Conservation (phyloP, 345 rosid species). For the Conringia planisiliqua region DNA sequence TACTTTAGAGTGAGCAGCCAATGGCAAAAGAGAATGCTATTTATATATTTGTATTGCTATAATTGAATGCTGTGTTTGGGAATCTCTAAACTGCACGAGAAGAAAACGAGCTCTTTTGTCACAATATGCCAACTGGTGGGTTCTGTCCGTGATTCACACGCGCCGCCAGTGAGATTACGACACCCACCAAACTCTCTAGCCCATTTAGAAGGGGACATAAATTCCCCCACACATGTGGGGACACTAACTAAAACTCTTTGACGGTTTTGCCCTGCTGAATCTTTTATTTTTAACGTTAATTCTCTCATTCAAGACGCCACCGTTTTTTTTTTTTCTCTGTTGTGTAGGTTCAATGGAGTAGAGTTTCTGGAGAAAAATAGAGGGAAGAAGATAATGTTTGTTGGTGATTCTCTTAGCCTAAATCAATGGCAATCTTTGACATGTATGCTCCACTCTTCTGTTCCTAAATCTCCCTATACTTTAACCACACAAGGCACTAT, state of each 20-base stretch:
- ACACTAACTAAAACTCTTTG: neutral
- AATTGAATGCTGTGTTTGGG: slow-evolving; percentile 12
- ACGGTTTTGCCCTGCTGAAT: neutral
- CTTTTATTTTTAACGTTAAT: neutral
- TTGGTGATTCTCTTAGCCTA: slow-evolving; percentile 75
- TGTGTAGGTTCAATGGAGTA: slow-evolving; percentile 57
- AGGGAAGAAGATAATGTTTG: slow-evolving; percentile 72
- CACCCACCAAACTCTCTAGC: slow-evolving; percentile 17
- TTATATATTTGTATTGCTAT: slow-evolving; percentile 18
- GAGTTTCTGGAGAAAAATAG: slow-evolving; percentile 44
- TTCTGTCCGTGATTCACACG: slow-evolving; percentile 19
- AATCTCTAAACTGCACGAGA: slow-evolving; percentile 22
- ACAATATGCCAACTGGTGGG: slow-evolving; percentile 10
- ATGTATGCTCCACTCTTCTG: slow-evolving; percentile 61
- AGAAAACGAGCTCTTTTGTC: neutral
- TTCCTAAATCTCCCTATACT: slow-evolving; percentile 43
- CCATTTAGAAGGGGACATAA: slow-evolving; percentile 9
- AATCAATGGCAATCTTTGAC: slow-evolving; percentile 85
- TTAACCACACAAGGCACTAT: slow-evolving; percentile 41
- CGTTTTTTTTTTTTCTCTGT: neutral
- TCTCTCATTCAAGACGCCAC: neutral
- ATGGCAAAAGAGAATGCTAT: slow-evolving; percentile 15
- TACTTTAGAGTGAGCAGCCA: slow-evolving; percentile 15
- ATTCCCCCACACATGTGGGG: slow-evolving; percentile 30
- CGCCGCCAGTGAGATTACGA: slow-evolving; percentile 14